A percentile compares a stretch with the other conserved stretches of the same genome.
These are phyloP conservation scores for Canna indica DNA, from an alignment of 176 grass and related monocot genomes.

Conservation along the genomic window DNA sequence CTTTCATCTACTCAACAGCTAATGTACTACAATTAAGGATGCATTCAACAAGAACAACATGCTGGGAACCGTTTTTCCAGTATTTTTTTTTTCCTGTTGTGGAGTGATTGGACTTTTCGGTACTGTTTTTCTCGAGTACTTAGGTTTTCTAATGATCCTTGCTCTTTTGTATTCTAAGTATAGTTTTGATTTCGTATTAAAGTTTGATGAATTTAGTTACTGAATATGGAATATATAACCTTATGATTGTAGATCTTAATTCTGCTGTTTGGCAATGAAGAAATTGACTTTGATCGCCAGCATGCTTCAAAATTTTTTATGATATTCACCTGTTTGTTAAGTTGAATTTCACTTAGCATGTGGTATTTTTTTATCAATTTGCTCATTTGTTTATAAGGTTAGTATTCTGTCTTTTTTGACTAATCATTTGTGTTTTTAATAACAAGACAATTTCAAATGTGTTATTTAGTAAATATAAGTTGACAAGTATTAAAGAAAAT, in stretches of 20 bases:
- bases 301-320: neutral
- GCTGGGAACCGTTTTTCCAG: neutral
- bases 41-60: slow-evolving; percentile 18
- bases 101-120: neutral
- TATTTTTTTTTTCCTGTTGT: neutral
- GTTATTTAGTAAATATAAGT: too few species aligned
- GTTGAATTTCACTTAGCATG: too few species aligned
- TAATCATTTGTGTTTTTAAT: too few species aligned
- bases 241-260: neutral
- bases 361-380: too few species aligned
- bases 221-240: neutral
- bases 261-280: neutral
- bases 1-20: slow-evolving; percentile 66
- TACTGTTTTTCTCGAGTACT: neutral
- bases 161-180: neutral
- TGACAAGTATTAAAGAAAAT: too few species aligned
- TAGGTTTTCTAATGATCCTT: neutral
- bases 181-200: neutral
- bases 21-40: slow-evolving; percentile 80
- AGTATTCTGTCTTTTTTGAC: too few species aligned
- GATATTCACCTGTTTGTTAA: too few species aligned
- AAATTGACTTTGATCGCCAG: neutral
- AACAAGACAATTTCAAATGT: too few species aligned
- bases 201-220: neutral
- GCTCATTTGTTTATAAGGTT: too few species aligned